Evolutionary conservation across 306 rosid genomes (phyloP).

Genomic region (Cicer chorassanicum): DNA sequence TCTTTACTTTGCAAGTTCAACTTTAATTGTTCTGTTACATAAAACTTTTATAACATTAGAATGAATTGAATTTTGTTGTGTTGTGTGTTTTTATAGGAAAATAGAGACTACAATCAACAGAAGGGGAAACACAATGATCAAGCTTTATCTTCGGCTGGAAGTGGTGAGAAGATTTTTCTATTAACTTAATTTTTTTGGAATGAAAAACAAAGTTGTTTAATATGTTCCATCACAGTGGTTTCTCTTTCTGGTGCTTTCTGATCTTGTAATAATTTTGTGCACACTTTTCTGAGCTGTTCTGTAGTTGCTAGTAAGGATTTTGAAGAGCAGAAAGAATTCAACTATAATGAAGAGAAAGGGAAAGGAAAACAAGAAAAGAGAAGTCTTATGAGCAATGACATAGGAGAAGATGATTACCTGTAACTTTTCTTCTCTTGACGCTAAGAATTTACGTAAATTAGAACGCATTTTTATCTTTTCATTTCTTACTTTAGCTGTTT

Average conservation of each 20-base stretch:
- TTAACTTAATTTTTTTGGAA: constrained; percentile 1
- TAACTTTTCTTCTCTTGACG: constrained; percentile 22
- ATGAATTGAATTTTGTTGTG: constrained; percentile 22
- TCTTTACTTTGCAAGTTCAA: constrained; percentile 1
- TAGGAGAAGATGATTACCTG: constrained; percentile 69
- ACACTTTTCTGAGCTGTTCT: constrained; percentile 26
- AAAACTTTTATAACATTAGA: constrained; percentile 1
- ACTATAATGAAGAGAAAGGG: constrained; percentile 55
- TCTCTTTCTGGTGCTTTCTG: constrained; percentile 11
- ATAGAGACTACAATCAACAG: constrained; percentile 55
- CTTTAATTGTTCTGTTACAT: constrained; percentile 1
- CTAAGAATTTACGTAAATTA: not conserved
- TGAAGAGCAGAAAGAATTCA: constrained; percentile 60
- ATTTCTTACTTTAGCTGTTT: not conserved
- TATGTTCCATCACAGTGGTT: not conserved
- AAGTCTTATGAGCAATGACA: constrained; percentile 63
- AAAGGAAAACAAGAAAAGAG: constrained; percentile 70
- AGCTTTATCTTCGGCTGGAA: constrained; percentile 70
- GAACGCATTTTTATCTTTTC: not conserved
- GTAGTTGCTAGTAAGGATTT: constrained; percentile 69
- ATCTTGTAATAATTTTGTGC: constrained; percentile 10
- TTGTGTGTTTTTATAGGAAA: constrained; percentile 64
- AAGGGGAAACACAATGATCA: constrained; percentile 55
- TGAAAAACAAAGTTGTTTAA: not conserved
- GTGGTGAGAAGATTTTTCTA: constrained; percentile 51